Base-by-base conservation (phyloP, 2,329 filamentous ascomycete genomes). In the Colletotrichum sp. region DNA sequence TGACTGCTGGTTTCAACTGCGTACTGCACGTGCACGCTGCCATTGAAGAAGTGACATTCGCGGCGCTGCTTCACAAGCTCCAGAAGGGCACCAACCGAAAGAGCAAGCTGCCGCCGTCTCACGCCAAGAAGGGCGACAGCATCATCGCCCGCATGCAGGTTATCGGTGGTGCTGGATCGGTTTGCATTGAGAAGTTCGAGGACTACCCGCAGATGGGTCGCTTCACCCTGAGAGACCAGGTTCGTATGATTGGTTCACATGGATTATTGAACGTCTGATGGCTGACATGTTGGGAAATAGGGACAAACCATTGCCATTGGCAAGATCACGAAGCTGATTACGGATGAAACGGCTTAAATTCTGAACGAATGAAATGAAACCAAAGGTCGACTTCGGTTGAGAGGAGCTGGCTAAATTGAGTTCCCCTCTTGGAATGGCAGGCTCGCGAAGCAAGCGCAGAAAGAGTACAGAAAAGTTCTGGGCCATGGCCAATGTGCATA, bases 271-370 rank as follows among this genome's bases (percentile, higher is more conserved):
- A 48, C n/a, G 43, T 64, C 74, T 81, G 76, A 81, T 68, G 48
- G 58, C 65, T 71, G 55, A 71, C 55, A 72, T 38, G 10, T 18
- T 38, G 32, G 56, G 43, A 83, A 70, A 70, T 82, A 98, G 93
- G 97, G 97, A 81, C 96, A 98, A 94, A 99, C 97, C 0, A 98
- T 99, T 88, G 97, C 97, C 72, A 99, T 99, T 87, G 97, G 97
- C 82, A 99, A 99, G 91, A 97, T 99, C 84, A 98, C 95, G 75
- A 98, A 96, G 90, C 91, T 99, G 78, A 89, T 92, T 80, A 86
- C 82, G 9, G 84, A 87, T 21, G 83, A 84, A 10, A 55, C 74
- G 0, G 63, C 81, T 68, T 79, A 78, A 77, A 78, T 79, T 65
- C 81, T 79, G 75, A 77, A 56, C 28, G 26, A 43, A 30, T 70